Conservation (phyloP, 2,329 filamentous ascomycete species). For the Colletotrichum orchidophilum region DNA sequence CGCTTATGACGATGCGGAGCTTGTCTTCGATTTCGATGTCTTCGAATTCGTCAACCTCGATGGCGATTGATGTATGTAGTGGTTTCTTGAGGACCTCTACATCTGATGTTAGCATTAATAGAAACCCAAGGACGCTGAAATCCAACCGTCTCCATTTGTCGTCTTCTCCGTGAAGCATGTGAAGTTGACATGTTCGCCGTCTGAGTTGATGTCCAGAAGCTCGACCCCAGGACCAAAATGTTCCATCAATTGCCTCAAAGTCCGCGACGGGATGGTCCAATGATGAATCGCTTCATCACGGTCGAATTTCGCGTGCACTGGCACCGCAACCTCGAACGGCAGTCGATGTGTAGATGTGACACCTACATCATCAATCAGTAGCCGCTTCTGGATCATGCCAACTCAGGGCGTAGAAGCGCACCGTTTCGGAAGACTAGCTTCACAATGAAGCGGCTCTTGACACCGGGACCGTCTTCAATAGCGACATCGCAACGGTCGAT, state of each 20-base stretch:
- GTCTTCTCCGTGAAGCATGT: slow-evolving; percentile 86
- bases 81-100: slow-evolving; percentile 81
- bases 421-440: slow-evolving; percentile 80
- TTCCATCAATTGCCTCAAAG: slow-evolving; percentile 79
- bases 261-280: slow-evolving; percentile 78
- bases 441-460: slow-evolving; percentile 78
- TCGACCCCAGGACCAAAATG: slow-evolving; percentile 85
- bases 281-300: slow-evolving; percentile 70
- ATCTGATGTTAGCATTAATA: slow-evolving; percentile 26
- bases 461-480: slow-evolving; percentile 75
- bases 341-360: slow-evolving; percentile 81
- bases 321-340: slow-evolving; percentile 78
- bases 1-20: slow-evolving; percentile 81
- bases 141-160: slow-evolving; percentile 64
- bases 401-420: slow-evolving; percentile 37
- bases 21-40: slow-evolving; percentile 78
- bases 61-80: slow-evolving; percentile 80
- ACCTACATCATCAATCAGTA: slow-evolving; percentile 50
- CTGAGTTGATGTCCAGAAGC: slow-evolving; percentile 80
- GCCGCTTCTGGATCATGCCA: not conserved
- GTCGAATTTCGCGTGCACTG: slow-evolving; percentile 81
- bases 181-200: slow-evolving; percentile 78
- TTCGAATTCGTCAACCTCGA: slow-evolving; percentile 81
- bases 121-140: not conserved
- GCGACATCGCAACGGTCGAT: slow-evolving; percentile 80